Evolutionary conservation across 2,329 filamentous ascomycete species (phyloP).

Genomic region (Paracoccidioides lutzii): DNA sequence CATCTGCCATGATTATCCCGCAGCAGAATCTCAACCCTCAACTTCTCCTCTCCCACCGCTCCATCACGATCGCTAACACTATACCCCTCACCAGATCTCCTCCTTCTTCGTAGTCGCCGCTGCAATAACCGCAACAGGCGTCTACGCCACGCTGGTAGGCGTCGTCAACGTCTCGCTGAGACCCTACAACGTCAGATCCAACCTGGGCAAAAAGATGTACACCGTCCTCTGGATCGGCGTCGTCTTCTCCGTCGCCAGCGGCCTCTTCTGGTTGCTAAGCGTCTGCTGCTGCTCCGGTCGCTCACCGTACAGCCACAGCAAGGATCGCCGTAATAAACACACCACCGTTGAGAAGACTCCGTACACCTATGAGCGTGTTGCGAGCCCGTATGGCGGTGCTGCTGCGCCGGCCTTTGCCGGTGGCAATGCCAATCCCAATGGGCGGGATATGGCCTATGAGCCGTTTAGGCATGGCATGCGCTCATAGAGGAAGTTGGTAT

Average conservation of each 20-base stretch:
- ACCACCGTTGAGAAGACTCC: slow-evolving; percentile 47
- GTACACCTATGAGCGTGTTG: slow-evolving; percentile 47
- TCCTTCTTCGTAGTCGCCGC: slow-evolving; percentile 49
- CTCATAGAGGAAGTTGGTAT: not conserved
- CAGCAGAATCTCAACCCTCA: no score
- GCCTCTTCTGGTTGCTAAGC: slow-evolving; percentile 82
- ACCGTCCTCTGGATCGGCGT: slow-evolving; percentile 65
- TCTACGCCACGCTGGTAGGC: slow-evolving; percentile 57
- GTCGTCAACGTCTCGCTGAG: slow-evolving; percentile 54
- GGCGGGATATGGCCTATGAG: slow-evolving; percentile 10
- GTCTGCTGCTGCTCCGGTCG: slow-evolving; percentile 81
- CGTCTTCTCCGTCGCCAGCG: slow-evolving; percentile 60
- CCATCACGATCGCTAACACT: not conserved
- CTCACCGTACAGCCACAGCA: slow-evolving; percentile 35
- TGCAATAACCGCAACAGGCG: slow-evolving; percentile 60
- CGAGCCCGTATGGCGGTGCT: slow-evolving; percentile 12
- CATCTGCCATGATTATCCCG: no score
- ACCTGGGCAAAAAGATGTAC: slow-evolving; percentile 57
- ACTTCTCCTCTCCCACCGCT: not conserved
- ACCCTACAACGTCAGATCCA: slow-evolving; percentile 56
- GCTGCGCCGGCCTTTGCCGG: not conserved
- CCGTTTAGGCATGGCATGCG: slow-evolving; percentile 11
- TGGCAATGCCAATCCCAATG: not conserved
- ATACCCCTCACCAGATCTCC: slow-evolving; percentile 29
- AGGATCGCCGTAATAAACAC: slow-evolving; percentile 13